Conservation (phyloP, 352 stramenopile genomes). For the Phytophthora citrophthora region DNA sequence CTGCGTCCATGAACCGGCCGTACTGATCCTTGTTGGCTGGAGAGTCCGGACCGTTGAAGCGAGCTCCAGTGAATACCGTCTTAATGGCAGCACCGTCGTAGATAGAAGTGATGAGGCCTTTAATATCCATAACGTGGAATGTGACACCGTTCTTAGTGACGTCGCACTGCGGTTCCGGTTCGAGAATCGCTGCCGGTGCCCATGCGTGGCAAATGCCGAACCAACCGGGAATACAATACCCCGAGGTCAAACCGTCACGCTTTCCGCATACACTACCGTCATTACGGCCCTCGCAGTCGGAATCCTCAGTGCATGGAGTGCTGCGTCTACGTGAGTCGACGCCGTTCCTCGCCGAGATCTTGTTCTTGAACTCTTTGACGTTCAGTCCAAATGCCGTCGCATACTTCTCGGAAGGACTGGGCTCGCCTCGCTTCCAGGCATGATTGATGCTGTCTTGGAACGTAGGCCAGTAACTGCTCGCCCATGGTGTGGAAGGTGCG, state of each 20-base stretch:
- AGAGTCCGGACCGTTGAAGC: slow-evolving; percentile 30
- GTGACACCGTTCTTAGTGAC: background rate
- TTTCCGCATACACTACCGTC: slow-evolving; percentile 3
- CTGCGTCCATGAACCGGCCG: slow-evolving; percentile 28
- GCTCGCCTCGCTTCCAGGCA: background rate
- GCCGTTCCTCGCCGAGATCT: background rate
- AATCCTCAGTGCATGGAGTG: background rate
- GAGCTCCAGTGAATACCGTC: slow-evolving; percentile 37
- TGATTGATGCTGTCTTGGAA: background rate
- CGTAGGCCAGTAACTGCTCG: background rate
- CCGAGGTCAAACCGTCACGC: slow-evolving; percentile 7
- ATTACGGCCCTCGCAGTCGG: background rate
- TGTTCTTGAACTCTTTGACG: background rate
- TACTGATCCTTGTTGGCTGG: slow-evolving; percentile 23
- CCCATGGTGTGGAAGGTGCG: background rate
- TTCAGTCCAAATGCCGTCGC: background rate
- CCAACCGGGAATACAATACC: slow-evolving; percentile 39
- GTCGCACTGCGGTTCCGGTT: background rate
- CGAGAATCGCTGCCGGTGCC: slow-evolving; percentile 20
- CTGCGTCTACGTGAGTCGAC: background rate
- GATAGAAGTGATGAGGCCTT: background rate
- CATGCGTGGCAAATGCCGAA: slow-evolving; percentile 44
- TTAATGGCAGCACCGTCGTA: slow-evolving; percentile 28
- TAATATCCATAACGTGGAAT: background rate
- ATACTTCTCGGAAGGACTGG: background rate